Base-by-base conservation (phyloP, 1,284 basidiomycete genomes). In the Ustilago hordei region DNA sequence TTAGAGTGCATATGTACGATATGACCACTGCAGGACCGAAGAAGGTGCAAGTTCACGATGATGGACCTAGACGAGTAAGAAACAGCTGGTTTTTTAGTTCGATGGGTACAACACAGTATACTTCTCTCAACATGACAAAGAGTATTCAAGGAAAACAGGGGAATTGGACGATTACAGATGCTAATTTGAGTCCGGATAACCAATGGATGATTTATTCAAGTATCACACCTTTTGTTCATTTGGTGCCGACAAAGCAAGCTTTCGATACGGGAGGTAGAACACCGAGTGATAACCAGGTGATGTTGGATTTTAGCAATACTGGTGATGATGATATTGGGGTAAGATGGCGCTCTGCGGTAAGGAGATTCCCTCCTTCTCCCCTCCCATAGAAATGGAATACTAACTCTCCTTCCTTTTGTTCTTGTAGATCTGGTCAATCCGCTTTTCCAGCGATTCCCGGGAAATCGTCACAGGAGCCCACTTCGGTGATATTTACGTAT, bases 391-490 rank as follows among this genome's bases (percentile, higher is more conserved):
- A 15, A 12, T 11, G 8, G 32, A 17, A 4, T 9, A 50, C 56
- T 69, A 50, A 55, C 57, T 8, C 19, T 19, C 34, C 1, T 19
- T 35, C n/a, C 48, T 6, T 38, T n/a, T 7, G 5, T 36, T 15
- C 3, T 8, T 43, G 60, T 70, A 89, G 87, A 94, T 98, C 64
- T 98, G 93, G 92, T 92, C 93, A 75, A 94, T 97, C 84, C 91
- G 94, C 31, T 99, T 98, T 86, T 97, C 94, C 38, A 94, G 95
- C 13, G 95, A 98, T 82, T 95, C 95, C 0, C 93, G 93, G 64
- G 97, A 99, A 87, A 91, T 98, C 36, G 88, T 91, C 8, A 90
- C 90, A 0, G 90, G 90, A 19, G 88, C 81, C 6, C 81, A 84
- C 28, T 90, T 89, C 60, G 91, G 92, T 6, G 90, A 91, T 66